Base-by-base conservation (phyloP, 192 early-diverging fungal species). In the Backusella circina region DNA sequence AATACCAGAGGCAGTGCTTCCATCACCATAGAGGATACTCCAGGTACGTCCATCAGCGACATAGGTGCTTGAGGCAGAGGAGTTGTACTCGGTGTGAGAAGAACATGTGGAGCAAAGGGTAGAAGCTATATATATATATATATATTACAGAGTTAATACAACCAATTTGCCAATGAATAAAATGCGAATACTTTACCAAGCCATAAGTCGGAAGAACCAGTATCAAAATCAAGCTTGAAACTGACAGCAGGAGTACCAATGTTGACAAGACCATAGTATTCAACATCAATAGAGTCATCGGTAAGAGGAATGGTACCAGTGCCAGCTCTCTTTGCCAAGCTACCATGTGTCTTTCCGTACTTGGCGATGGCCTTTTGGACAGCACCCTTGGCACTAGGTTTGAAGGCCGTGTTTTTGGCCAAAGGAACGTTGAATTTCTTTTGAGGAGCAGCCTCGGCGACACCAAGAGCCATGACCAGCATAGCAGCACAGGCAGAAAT, bases 141-240 rank as follows among this genome's bases (percentile, higher is more conserved):
- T n/a, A n/a, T n/a, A n/a, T n/a, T n/a, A n/a, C 2, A 3, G 70
- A 38, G 30, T 26, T 80, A 18, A 67, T 64, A 32, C n/a, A 26
- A 72, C 15, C 84, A 83, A 0, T 44, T 0, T 23, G 21, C 9
- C 44, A 44, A 30, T 10, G 15, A 35, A 18, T 3, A 44, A n/a
- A 21, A 50, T 18, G 35, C 26, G 26, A 32, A 21, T 37, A 32
- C 16, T 67, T 72, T 77, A 77, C 76, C 76, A 64, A 90, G 82
- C 90, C 90, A 93, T 1, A 91, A 79, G 78, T 93, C 91, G 8
- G 87, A 87, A 1, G 89, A 91, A 26, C 91, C 91, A 9, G 91
- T 92, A 68, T 92, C 91, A 57, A 92, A 86, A 65, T 90, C 86
- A 15, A 92, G 81, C 67, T 90, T 90, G 78, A 92, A 89, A 51